Base-by-base conservation (phyloP, 345 rosid genomes). In the Iberis pinnata region DNA sequence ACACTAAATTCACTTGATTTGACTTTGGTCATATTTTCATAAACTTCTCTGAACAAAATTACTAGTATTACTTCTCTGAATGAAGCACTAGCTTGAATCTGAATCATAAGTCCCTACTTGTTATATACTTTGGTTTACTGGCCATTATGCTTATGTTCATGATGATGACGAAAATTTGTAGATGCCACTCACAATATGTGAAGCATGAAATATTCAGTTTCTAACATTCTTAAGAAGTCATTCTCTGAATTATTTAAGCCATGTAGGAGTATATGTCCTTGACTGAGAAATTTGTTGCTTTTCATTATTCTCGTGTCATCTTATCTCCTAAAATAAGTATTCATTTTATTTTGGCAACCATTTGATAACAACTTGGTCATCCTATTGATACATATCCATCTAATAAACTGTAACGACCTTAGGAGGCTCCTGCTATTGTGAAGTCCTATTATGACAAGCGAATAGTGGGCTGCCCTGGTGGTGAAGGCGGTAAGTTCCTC, bases 401-500 rank as follows among this genome's bases (percentile, higher is more conserved):
- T 36, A 32, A 19, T 41, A 57, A 18, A 43, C 22, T 32, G 24
- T 7, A 17, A 27, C 11, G 52, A 18, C 26, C 12, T 29, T 24
- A 81, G 84, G 78, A 74, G 68, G 60, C 69, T 27, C 82, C 82
- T 6, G 81, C 80, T 43, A 39, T 81, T 24, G 66, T 81, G 8
- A 72, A 76, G 61, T 78, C 84, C 16, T 69, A 70, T 51, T 70
- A 65, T 22, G 84, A 76, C 65, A 78, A 71, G 75, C 72, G 84
- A 66, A 74, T 78, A 57, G 78, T 76, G 47, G 84, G 84, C 54
- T 74, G 84, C 36, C 84, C 88, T 26, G 88, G 88, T 36, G 84
- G 71, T 48, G 80, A 76, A 68, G 88, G 78, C 65, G 84, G 88
- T 70, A 57, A 33, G 75, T 47, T 58, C 44, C 6, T 8, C 8